Percentiles rank a stretch among this genome's conserved stretches.
These are phyloP conservation scores for Clavaria fumosa DNA, from an alignment of 768 basidiomycete genomes.

Conservation along the genomic window DNA sequence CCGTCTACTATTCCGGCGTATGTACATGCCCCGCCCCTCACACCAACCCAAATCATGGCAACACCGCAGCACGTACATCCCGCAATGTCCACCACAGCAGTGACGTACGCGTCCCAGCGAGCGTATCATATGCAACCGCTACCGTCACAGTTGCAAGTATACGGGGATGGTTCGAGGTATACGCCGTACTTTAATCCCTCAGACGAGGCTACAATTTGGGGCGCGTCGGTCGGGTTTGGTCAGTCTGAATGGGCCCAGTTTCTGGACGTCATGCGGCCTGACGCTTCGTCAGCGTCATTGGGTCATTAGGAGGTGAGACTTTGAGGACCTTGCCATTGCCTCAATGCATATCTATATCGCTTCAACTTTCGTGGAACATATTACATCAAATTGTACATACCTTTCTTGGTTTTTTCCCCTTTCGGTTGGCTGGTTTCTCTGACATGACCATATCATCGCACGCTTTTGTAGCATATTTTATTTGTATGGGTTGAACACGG, in stretches of 20 bases:
- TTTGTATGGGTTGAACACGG: too few species aligned
- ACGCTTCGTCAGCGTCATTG: constrained; percentile 13
- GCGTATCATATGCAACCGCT: background rate
- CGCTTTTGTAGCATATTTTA: too few species aligned
- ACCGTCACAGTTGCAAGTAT: constrained; percentile 18
- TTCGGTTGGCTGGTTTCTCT: too few species aligned
- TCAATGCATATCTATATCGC: too few species aligned
- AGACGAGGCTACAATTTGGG: constrained; percentile 59
- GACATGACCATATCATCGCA: too few species aligned
- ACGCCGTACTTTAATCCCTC: constrained; percentile 34
- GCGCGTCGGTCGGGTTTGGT: constrained; percentile 56
- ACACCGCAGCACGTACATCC: background rate
- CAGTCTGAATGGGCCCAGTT: constrained; percentile 58
- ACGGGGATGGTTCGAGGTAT: constrained; percentile 27
- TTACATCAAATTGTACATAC: too few species aligned
- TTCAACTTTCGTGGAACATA: too few species aligned
- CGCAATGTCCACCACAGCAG: background rate
- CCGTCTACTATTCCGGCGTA: background rate
- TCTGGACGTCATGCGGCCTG: constrained; percentile 48
- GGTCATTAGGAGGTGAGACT: too few species aligned
- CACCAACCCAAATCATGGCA: background rate
- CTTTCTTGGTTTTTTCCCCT: too few species aligned
- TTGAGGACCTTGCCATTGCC: too few species aligned
- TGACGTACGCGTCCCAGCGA: background rate
- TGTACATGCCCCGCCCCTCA: background rate